A percentile compares a stretch with the other conserved stretches of the same genome.
Conservation (phyloP, 1,284 basidiomycete genomes). For the Blastosporella zonata region DNA sequence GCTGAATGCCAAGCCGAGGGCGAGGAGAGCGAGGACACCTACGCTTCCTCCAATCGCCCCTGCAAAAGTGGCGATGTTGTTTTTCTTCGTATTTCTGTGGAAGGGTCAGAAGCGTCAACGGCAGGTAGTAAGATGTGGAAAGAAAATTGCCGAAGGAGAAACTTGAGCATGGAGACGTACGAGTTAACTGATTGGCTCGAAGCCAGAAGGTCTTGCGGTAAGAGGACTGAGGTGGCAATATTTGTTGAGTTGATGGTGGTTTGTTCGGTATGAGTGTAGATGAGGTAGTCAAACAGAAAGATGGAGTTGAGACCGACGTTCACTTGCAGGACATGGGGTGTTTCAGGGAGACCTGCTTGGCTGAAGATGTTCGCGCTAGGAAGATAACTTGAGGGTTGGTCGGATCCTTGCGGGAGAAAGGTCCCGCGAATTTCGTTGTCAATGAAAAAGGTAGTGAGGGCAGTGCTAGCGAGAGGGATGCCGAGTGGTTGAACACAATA, state of each 20-base stretch:
- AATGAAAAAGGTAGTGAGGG: constrained; percentile 29
- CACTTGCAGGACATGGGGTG: constrained; percentile 40
- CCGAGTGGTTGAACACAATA: constrained; percentile 10
- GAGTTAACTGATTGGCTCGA: constrained; percentile 21
- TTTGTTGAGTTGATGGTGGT: background rate
- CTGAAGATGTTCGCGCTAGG: constrained; percentile 36
- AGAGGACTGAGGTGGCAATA: constrained; percentile 7
- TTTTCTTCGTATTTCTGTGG: constrained; percentile 25
- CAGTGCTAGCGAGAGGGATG: constrained; percentile 19
- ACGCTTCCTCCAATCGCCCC: constrained; percentile 50
- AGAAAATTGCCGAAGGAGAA: background rate
- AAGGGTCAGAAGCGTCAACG: background rate
- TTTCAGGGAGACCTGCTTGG: constrained; percentile 33
- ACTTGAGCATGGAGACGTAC: constrained; percentile 30
- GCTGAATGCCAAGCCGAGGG: constrained; percentile 46
- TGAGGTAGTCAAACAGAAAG: constrained; percentile 48
- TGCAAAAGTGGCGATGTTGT: constrained; percentile 49
- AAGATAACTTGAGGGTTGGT: constrained; percentile 25
- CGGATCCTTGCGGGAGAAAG: constrained; percentile 30
- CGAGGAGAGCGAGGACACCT: constrained; percentile 45
- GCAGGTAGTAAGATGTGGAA: no score
- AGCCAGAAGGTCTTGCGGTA: constrained; percentile 17
- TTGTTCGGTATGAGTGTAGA: constrained; percentile 32
- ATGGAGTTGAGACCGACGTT: constrained; percentile 43
- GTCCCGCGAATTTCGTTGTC: constrained; percentile 23